Conservation (phyloP, 371 early-diverging fungal genomes). For the Mucor plumbeus region DNA sequence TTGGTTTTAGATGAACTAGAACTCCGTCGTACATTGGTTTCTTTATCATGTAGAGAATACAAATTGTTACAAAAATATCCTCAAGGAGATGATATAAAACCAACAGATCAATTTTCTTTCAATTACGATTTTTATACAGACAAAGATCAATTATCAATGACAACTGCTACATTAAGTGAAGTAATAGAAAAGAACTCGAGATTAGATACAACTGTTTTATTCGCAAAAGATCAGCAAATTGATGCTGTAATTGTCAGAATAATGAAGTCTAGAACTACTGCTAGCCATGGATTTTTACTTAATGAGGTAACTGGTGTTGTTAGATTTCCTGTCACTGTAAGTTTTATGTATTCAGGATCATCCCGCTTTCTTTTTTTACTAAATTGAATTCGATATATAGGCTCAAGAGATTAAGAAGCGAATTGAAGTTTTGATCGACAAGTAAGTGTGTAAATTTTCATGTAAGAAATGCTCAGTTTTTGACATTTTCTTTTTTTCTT, state of each 20-base stretch:
- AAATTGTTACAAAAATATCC: constrained; percentile 74
- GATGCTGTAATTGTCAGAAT: constrained; percentile 96
- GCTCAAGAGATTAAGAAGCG: constrained; percentile 83
- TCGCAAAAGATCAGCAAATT: constrained; percentile 71
- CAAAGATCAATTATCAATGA: constrained; percentile 78
- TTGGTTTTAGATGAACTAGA: constrained; percentile 66
- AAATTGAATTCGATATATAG: constrained; percentile 31
- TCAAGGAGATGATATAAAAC: constrained; percentile 53
- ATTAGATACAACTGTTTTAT: constrained; percentile 74
- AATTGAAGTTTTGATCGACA: constrained; percentile 89
- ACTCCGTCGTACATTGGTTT: constrained; percentile 79
- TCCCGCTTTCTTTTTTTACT: not conserved
- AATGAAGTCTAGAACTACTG: constrained; percentile 82
- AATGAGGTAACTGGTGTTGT: constrained; percentile 77
- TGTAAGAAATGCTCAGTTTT: no score
- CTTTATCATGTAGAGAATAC: constrained; percentile 82
- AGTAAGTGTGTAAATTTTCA: constrained; percentile 27
- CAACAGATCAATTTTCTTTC: constrained; percentile 71
- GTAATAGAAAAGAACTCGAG: constrained; percentile 76
- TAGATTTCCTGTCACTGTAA: constrained; percentile 80
- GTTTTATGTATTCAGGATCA: constrained; percentile 2
- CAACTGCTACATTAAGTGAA: constrained; percentile 83
- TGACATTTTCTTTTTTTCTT: not conserved
- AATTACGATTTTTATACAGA: constrained; percentile 72
- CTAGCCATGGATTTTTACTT: constrained; percentile 72